Evolutionary conservation across 331 rosid species (phyloP), one percentile per base, ranked within the genome.

Genomic region (Saraca asoca): DNA sequence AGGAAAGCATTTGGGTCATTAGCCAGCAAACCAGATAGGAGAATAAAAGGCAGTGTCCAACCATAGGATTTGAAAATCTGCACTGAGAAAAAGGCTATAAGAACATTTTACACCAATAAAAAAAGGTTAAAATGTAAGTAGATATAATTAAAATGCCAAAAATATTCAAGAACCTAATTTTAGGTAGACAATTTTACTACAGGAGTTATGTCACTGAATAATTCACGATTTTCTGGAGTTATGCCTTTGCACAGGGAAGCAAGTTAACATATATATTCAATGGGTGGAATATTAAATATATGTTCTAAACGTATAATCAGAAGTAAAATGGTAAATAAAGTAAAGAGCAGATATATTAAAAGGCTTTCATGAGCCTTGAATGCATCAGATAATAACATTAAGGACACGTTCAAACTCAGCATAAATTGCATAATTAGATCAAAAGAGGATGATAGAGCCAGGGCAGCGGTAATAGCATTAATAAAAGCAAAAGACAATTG

Each of bases 1-100:
- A 92, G 88, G 66, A 92, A 85, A 60, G 96, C 95, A 82, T 87
- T 92, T n/a, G 95, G 94, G 33, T 96, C 98, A 10, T 73, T 35
- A 16, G 91, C 39, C 19, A 79, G 68, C 61, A 92, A 80, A 78
- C 64, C 80, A 29, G 98, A 87, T 0, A 24, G 5, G 9, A 92
- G 12, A 19, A 92, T 82, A 63, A 83, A 31, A 12, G 98, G 98
- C 2, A 92, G 75, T 2, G 80, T 51, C 98, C 98, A 92, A 50
- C 98, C 96, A 56, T 87, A 93, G 65, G 96, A 85, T 69, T 49
- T 87, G 78, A 93, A 85, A 58, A 82, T 80, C 98, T 93, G 85
- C 85, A 72, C 56, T 61, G 57, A 76, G 55, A 66, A 82, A 77
- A 70, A 70, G 35, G 63, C 54, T 58, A 77, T 62, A 58, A 62